Evolutionary conservation across 768 basidiomycete species (phyloP).

Genomic region (Podaxis carcinomalis): DNA sequence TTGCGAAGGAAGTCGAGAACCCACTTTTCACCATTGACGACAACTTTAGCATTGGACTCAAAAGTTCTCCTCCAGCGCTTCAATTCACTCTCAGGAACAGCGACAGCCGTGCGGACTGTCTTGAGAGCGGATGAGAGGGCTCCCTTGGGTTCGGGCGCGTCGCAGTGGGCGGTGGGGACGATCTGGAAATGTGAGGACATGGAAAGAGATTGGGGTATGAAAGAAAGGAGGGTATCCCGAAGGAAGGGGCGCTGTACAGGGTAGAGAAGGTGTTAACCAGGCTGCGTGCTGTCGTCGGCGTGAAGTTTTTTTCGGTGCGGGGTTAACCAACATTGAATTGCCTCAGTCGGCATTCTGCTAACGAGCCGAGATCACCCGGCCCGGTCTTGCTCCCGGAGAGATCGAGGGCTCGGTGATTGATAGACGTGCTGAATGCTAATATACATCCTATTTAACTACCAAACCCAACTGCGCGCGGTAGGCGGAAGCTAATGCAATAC

Average conservation of each 20-base stretch:
- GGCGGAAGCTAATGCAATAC: constrained; percentile 90
- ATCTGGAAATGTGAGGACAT: constrained; percentile 39
- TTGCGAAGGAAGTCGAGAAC: constrained; percentile 23
- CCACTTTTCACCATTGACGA: constrained; percentile 78
- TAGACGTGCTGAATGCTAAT: not conserved
- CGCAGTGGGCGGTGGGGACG: constrained; percentile 51
- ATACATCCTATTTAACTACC: constrained; percentile 6
- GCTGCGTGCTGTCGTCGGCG: constrained; percentile 16
- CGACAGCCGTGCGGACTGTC: constrained; percentile 63
- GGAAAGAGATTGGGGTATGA: constrained; percentile 28
- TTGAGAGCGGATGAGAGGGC: constrained; percentile 53
- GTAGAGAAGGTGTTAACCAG: constrained; percentile 15
- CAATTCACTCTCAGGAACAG: constrained; percentile 77
- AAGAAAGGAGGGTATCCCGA: constrained; percentile 26
- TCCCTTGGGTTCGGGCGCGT: constrained; percentile 37
- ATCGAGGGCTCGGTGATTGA: not conserved
- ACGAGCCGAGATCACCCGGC: not conserved
- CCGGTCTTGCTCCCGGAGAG: not conserved
- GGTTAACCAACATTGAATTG: constrained; percentile 22
- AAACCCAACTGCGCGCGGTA: constrained; percentile 36
- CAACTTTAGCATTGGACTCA: constrained; percentile 74
- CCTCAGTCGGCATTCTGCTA: constrained; percentile 1
- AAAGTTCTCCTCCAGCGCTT: constrained; percentile 88
- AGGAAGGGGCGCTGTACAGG: constrained; percentile 10
- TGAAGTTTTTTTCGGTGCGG: constrained; percentile 31